phyloP scores from a whole-genome alignment of 2,329 filamentous ascomycete genomes.

The Mycosphaerella arachidis region DNA sequence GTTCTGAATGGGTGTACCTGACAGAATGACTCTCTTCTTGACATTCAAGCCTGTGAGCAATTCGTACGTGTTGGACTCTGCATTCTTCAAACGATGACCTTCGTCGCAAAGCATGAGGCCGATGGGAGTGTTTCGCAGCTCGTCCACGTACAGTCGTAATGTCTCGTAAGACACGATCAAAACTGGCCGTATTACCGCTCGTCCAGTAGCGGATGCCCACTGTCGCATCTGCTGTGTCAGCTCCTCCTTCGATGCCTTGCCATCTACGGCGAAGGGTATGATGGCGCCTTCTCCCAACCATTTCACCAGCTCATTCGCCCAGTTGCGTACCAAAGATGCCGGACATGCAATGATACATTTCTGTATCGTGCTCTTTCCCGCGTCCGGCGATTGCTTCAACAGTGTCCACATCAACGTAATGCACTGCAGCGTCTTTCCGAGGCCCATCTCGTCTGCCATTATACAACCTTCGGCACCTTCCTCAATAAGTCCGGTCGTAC shows the following conservation, averaged over 20 bases:
- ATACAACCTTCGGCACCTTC: slow-evolving; percentile 93
- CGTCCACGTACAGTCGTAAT: slow-evolving; percentile 81
- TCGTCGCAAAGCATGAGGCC: slow-evolving; percentile 93
- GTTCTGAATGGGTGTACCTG: slow-evolving; percentile 96
- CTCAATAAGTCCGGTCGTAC: slow-evolving; percentile 92
- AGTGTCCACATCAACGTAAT: slow-evolving; percentile 96
- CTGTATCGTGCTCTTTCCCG: slow-evolving; percentile 88
- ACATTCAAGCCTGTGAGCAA: slow-evolving; percentile 89
- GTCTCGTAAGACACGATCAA: slow-evolving; percentile 99
- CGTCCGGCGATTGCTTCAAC: slow-evolving; percentile 89
- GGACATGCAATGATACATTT: slow-evolving; percentile 97
- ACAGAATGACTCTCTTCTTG: slow-evolving; percentile 84
- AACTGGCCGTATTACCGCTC: slow-evolving; percentile 82
- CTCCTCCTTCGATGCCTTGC: slow-evolving; percentile 92
- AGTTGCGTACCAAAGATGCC: slow-evolving; percentile 92
- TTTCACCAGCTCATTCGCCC: slow-evolving; percentile 94
- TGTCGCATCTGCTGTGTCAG: slow-evolving; percentile 84
- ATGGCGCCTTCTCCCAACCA: slow-evolving; percentile 93
- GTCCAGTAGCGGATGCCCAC: slow-evolving; percentile 90
- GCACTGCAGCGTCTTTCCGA: slow-evolving; percentile 96
- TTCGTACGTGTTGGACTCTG: slow-evolving; percentile 90
- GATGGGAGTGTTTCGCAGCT: slow-evolving; percentile 84
- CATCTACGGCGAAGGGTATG: slow-evolving; percentile 90
- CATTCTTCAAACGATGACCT: slow-evolving; percentile 93
- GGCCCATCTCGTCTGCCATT: slow-evolving; percentile 98